phyloP scores from a whole-genome alignment of 1,284 basidiomycete species.

The Rhizoctonia solani region DNA sequence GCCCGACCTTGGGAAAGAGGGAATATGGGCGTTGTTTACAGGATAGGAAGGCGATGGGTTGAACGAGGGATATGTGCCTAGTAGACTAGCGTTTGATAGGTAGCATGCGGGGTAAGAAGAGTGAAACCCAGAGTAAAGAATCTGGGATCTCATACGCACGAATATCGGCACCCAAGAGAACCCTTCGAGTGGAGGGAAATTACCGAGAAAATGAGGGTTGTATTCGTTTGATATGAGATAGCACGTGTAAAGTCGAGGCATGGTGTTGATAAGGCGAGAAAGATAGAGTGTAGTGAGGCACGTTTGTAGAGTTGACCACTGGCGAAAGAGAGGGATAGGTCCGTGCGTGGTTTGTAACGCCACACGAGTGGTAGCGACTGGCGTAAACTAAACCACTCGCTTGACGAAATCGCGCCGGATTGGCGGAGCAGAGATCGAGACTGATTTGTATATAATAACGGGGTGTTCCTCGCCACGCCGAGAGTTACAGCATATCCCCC shows the following conservation, averaged over 20 bases:
- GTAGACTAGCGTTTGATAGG: neutral
- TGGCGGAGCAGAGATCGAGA: constrained; percentile 1
- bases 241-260: constrained; percentile 19
- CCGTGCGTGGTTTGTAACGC: constrained; percentile 16
- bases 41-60: too few species aligned
- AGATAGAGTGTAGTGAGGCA: constrained; percentile 17
- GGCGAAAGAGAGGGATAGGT: constrained; percentile 7
- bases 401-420: constrained; percentile 27
- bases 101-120: constrained; percentile 23
- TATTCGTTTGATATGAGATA: neutral
- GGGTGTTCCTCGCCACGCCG: neutral
- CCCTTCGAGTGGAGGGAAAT: constrained; percentile 10
- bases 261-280: neutral
- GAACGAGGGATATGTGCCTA: neutral
- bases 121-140: neutral
- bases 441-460: constrained; percentile 21
- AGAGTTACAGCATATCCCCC: too few species aligned
- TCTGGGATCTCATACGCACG: constrained; percentile 9
- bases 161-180: constrained; percentile 12
- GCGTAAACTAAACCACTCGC: constrained; percentile 25
- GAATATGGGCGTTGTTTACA: too few species aligned
- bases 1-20: too few species aligned
- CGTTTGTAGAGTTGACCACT: constrained; percentile 34
- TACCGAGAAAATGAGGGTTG: constrained; percentile 3
- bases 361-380: constrained; percentile 24